A percentile compares a stretch with the other conserved stretches of the same genome.
Conservation (phyloP, 2,329 filamentous ascomycete species). For the Trichophyton benhamiae region DNA sequence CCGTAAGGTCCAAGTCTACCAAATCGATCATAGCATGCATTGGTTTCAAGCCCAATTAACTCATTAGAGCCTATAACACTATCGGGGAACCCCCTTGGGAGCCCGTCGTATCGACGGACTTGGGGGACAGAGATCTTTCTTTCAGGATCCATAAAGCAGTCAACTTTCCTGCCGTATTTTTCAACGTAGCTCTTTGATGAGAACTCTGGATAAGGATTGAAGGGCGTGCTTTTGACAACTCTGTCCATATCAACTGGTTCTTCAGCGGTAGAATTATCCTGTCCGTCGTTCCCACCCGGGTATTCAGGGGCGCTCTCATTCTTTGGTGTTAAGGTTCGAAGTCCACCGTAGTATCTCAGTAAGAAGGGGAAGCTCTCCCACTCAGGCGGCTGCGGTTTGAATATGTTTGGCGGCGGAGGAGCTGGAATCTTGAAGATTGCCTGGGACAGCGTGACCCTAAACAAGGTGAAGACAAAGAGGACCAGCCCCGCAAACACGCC, state of each 20-base stretch:
- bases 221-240: constrained; percentile 31
- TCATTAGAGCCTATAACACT: constrained; percentile 79
- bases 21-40: constrained; percentile 87
- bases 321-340: constrained; percentile 56
- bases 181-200: constrained; percentile 43
- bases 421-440: constrained; percentile 49
- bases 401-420: constrained; percentile 35
- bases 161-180: constrained; percentile 48
- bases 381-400: constrained; percentile 34
- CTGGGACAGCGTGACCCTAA: constrained; percentile 54
- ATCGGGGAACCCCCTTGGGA: constrained; percentile 73
- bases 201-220: constrained; percentile 58
- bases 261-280: constrained; percentile 5
- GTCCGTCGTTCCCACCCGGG: constrained; percentile 43
- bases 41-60: constrained; percentile 61
- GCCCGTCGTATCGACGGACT: constrained; percentile 62
- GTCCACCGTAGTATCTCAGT: constrained; percentile 78
- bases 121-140: constrained; percentile 55
- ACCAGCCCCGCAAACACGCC: constrained; percentile 56
- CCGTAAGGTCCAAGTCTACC: constrained; percentile 83
- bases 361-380: constrained; percentile 85
- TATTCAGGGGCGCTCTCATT: constrained; percentile 67
- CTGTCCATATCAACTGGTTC: neutral
- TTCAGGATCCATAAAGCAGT: constrained; percentile 66
- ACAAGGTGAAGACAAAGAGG: constrained; percentile 63